phyloP scores from a whole-genome alignment of 257 asterid genomes.

The Penstemon barbatus region DNA sequence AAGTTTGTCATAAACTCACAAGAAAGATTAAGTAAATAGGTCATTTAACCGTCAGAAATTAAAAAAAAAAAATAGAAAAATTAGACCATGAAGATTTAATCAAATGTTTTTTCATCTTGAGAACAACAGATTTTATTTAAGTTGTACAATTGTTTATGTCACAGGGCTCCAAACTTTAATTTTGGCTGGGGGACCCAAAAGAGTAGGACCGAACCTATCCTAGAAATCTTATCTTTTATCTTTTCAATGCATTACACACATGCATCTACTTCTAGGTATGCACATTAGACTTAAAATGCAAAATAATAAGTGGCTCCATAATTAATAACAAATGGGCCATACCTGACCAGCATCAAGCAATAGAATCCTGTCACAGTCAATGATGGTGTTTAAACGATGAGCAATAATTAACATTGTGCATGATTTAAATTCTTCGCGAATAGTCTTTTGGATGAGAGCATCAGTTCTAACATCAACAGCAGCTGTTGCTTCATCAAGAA shows the following conservation, averaged over 20 bases:
- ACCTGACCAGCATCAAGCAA: slow-evolving; percentile 93
- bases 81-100: too few relatives aligned
- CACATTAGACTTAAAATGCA: neutral
- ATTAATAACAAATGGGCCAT: slow-evolving; percentile 13
- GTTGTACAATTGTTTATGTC: too few relatives aligned
- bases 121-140: too few relatives aligned
- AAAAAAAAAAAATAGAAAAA: too few relatives aligned
- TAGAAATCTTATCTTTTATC: neutral
- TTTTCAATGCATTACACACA: neutral
- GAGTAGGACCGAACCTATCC: too few relatives aligned
- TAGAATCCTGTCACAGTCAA: slow-evolving; percentile 80
- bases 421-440: slow-evolving; percentile 83
- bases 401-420: slow-evolving; percentile 98
- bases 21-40: too few relatives aligned
- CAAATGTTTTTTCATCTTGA: too few relatives aligned
- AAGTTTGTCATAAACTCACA: too few relatives aligned
- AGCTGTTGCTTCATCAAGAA: slow-evolving; percentile 98
- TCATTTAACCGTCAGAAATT: too few relatives aligned
- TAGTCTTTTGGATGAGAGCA: slow-evolving; percentile 93
- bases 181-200: too few relatives aligned
- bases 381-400: slow-evolving; percentile 88
- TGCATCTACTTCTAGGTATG: neutral
- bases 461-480: slow-evolving; percentile 97
- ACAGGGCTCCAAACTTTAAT: too few relatives aligned
- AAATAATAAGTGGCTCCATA: neutral